Evolutionary conservation across 2,329 filamentous ascomycete species (phyloP), one percentile per base, ranked within the genome.

Genomic region (Colletotrichum sp.): DNA sequence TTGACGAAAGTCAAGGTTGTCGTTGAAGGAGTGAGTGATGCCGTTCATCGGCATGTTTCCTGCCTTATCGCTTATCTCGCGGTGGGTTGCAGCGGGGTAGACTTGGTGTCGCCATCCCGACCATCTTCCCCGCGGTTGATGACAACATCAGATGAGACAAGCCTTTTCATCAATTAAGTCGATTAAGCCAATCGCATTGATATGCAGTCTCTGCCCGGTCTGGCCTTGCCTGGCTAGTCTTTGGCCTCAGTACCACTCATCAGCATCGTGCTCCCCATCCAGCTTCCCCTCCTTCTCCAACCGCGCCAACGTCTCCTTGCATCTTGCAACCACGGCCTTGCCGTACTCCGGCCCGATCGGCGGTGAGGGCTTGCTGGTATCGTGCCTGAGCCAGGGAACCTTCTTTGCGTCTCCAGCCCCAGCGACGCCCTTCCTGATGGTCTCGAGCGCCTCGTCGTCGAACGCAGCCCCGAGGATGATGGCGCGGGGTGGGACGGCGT

Each of bases 331-430:
- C 34, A 83, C 73, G 2, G 73, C 78, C 70, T 80, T 78, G 5
- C 79, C 82, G 55, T 83, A 83, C 74, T 78, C 80, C 0, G 81
- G 79, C 26, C 79, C 80, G 0, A 79, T 68, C 16, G 80, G 81
- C 18, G 81, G 81, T 9, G 78, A 66, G 0, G 78, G 72, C 32
- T 79, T 80, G 7, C 57, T 77, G 18, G 59, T 21, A 36, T 83
- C 81, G 21, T 79, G 77, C 36, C 77, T 77, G 52, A 82, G 64
- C 81, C 81, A 83, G 2, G 77, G 71, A 2, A 81, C 71, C 67
- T 26, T 76, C 26, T 67, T 49, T 15, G 57, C 34, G n/a, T 6
- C 28, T 1, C 3, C 18, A 28, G n/a, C 32, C 30, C 52, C 36
- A 12, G 55, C 28, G 26, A 77, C 72, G 18, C 66, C 69, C 44